Evolutionary conservation across 1,284 basidiomycete species (phyloP), one percentile per base, ranked within the genome.

Genomic region (Cryptococcus sp.): DNA sequence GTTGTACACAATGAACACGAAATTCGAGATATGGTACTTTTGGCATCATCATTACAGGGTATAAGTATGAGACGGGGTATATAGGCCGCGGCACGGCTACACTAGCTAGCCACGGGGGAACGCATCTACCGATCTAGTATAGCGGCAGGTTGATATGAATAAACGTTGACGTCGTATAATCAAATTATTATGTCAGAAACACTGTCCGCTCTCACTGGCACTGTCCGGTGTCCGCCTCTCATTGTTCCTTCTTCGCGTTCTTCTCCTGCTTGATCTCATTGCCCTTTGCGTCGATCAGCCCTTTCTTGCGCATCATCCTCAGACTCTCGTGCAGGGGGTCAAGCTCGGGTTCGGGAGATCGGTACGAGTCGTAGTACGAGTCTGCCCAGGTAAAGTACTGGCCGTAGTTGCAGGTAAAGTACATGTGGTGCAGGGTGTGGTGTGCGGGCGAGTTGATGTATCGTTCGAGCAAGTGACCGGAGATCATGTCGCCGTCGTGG

Each of bases 401-500:
- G 19, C 93, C 94, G 77, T 95, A 97, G 83, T 97, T 97, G 72
- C 91, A 90, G 25, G 90, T 96, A 79, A 96, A 97, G 81, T 94
- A 93, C 41, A 97, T 79, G 73, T 97, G 95, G 76, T 98, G 94
- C 47, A 98, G 82, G 0, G 94, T 98, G 79, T 99, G 95, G 73
- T 99, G 95, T 4, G 95, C 92, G 3, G 95, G 96, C 15, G 93
- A 93, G 79, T 99, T 99, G 81, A 99, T 95, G 76, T 79, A 71
- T 54, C 84, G 87, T 79, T 98, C 95, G 2, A 96, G 83, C 7
- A 88, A 82, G 74, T 92, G 89, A n/a, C 90, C 93, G 48, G 90
- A 91, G 75, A 98, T 88, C 93, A 99, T 98, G 81, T 99, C 96
- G n/a, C 91, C 94, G 78, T 99, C 95, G 78, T 99, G 95, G 69